Evolutionary conservation across 2,329 filamentous ascomycete genomes (phyloP), one percentile per base, ranked within the genome.

Genomic region (Penicillium griseofulvum): DNA sequence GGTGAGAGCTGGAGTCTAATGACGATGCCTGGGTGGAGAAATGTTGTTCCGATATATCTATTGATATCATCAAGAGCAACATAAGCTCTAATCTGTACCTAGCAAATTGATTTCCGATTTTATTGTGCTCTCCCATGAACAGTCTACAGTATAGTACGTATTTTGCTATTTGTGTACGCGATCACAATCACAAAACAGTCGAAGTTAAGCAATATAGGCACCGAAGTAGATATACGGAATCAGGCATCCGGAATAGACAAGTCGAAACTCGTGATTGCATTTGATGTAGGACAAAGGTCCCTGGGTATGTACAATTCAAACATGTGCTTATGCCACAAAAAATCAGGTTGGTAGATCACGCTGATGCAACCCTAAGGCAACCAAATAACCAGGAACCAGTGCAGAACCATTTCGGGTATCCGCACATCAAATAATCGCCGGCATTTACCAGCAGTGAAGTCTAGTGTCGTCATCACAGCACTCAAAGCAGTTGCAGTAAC

Each of bases 1-100:
- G 34, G 33, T 45, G 54, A 34, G 47, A 59, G 58, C 55, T 62
- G 55, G 43, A 54, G 49, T 51, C 47, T 29, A 52, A 64, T 65
- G 63, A 65, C 63, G 63, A 61, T 42, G 54, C 4, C 34, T 22
- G 36, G 34, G 8, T 55, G 61, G 63, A 51, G 22, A 49, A 65
- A 57, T 52, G 43, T 60, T 59, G 58, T 59, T 55, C 63, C 58
- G 58, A 7, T 10, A 16, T 41, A 38, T 51, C 34, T 39, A 22
- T 36, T 26, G 16, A 33, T 43, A 34, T 50, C 28, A 43, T n/a
- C 17, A 33, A 39, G 19, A 4, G 28, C 17, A 45, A 34, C 5
- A 11, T 34, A 17, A 11, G 43, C 19, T 34, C 19, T 33, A n/a
- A 10, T 22, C 8, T 24, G 5, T n/a, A n/a, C n/a, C n/a, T n/a